A percentile compares a stretch with the other conserved stretches of the same genome.
Evolutionary conservation across 805 yeast genomes (phyloP).

Genomic region (Candida maltosa): DNA sequence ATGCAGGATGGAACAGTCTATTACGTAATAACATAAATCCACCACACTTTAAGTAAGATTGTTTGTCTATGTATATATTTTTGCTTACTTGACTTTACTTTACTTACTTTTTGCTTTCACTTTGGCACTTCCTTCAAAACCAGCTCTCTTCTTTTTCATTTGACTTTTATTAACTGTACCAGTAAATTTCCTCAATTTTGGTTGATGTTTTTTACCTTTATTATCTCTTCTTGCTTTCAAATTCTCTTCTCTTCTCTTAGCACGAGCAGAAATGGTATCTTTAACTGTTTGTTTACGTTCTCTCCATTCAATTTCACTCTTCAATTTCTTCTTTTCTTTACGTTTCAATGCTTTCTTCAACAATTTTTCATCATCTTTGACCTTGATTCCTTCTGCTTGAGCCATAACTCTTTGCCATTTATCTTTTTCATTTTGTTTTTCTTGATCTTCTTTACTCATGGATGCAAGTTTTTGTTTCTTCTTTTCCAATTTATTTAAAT

Average conservation of each 20-base stretch:
- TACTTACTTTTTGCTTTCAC: constrained; percentile 29
- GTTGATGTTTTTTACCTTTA: constrained; percentile 67
- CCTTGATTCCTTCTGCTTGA: constrained; percentile 84
- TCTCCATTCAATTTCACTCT: constrained; percentile 87
- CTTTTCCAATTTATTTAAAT: constrained; percentile 69
- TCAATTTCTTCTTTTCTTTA: constrained; percentile 78
- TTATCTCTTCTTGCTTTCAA: constrained; percentile 80
- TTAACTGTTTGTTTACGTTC: constrained; percentile 82
- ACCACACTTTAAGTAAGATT: no score
- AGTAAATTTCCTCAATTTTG: constrained; percentile 64
- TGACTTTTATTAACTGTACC: constrained; percentile 44
- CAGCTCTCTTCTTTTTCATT: constrained; percentile 59
- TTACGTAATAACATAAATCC: no score
- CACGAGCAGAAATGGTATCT: constrained; percentile 68
- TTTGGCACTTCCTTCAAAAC: constrained; percentile 77
- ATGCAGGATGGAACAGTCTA: no score
- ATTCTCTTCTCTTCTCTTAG: constrained; percentile 89
- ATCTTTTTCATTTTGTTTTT: constrained; percentile 62
- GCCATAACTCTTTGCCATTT: constrained; percentile 83
- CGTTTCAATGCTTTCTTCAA: constrained; percentile 82
- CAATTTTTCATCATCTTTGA: constrained; percentile 86
- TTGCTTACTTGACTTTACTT: no score
- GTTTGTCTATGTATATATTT: not conserved
- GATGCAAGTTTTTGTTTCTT: constrained; percentile 62
- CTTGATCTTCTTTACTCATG: constrained; percentile 60